Evolutionary conservation across 495 filamentous ascomycete species (phyloP).

Genomic region (Aspergillus haitiensis): DNA sequence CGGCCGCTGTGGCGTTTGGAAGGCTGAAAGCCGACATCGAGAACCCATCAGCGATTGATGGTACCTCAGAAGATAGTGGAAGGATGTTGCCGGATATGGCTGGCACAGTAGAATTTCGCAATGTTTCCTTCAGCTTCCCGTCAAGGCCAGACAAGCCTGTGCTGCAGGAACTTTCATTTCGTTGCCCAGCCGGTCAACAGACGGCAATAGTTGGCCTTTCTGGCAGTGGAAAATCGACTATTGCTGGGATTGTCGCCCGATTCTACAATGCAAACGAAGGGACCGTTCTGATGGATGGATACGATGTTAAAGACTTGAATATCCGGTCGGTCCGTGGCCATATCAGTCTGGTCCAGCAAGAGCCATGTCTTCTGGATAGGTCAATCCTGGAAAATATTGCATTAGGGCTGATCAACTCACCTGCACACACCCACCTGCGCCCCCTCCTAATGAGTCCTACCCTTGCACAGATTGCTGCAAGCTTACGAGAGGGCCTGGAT

Average conservation of each 20-base stretch:
- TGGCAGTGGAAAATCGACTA: constrained; percentile 70
- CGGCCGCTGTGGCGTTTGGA: constrained; percentile 55
- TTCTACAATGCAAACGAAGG: constrained; percentile 48
- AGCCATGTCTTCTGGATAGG: constrained; percentile 60
- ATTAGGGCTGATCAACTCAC: constrained; percentile 60
- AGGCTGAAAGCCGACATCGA: constrained; percentile 52
- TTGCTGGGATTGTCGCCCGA: constrained; percentile 56
- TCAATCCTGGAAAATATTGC: constrained; percentile 70
- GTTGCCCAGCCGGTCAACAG: constrained; percentile 55
- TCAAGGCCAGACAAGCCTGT: constrained; percentile 58
- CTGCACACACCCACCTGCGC: constrained; percentile 36
- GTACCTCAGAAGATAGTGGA: constrained; percentile 36
- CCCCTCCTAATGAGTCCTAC: constrained; percentile 32
- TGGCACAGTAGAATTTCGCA: constrained; percentile 45
- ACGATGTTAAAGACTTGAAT: constrained; percentile 54
- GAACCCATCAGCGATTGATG: constrained; percentile 51
- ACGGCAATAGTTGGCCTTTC: constrained; percentile 69
- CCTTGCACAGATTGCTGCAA: constrained; percentile 31
- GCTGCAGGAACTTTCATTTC: constrained; percentile 45
- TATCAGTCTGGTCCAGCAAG: constrained; percentile 66
- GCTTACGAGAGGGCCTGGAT: constrained; percentile 26
- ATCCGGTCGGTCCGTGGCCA: constrained; percentile 56
- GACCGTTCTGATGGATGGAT: constrained; percentile 49
- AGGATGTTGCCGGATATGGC: constrained; percentile 31
- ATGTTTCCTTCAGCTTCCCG: constrained; percentile 63